Evolutionary conservation across 1,139 yeast species (phyloP).

Genomic region (Yamadazyma sp.): DNA sequence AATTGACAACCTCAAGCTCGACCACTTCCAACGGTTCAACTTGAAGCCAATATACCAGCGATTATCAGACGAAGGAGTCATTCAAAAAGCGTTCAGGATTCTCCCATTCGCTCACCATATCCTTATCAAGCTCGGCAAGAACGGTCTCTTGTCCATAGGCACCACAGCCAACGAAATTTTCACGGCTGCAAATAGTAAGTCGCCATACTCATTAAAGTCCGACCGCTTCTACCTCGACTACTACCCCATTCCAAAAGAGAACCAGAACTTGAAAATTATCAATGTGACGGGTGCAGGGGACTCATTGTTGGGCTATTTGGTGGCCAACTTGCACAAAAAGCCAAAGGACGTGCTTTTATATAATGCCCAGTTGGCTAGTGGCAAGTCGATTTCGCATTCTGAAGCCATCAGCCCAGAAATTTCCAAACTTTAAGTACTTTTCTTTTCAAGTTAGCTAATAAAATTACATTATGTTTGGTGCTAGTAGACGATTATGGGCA

Average conservation of each 20-base stretch:
- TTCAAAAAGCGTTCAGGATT: constrained; percentile 69
- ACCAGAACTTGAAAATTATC: constrained; percentile 29
- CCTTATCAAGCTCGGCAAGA: constrained; percentile 63
- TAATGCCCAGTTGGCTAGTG: constrained; percentile 57
- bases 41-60: constrained; percentile 14
- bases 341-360: constrained; percentile 34
- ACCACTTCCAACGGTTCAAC: constrained; percentile 44
- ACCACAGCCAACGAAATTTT: constrained; percentile 6
- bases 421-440: not conserved
- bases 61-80: constrained; percentile 46
- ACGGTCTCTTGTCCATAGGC: constrained; percentile 58
- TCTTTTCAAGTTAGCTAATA: not conserved
- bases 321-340: constrained; percentile 17
- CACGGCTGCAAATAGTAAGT: constrained; percentile 3
- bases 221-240: constrained; percentile 50
- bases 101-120: constrained; percentile 74
- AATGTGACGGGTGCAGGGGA: constrained; percentile 80
- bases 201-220: constrained; percentile 21
- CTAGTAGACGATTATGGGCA: not conserved
- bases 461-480: constrained; percentile 7
- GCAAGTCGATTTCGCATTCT: constrained; percentile 38
- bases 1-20: constrained; percentile 58
- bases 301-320: constrained; percentile 58
- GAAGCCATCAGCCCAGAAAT: constrained; percentile 26
- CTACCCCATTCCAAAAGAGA: constrained; percentile 49